Evolutionary conservation across 73 alveolate species (phyloP).

Genomic region (Paramecium sonneborni): DNA sequence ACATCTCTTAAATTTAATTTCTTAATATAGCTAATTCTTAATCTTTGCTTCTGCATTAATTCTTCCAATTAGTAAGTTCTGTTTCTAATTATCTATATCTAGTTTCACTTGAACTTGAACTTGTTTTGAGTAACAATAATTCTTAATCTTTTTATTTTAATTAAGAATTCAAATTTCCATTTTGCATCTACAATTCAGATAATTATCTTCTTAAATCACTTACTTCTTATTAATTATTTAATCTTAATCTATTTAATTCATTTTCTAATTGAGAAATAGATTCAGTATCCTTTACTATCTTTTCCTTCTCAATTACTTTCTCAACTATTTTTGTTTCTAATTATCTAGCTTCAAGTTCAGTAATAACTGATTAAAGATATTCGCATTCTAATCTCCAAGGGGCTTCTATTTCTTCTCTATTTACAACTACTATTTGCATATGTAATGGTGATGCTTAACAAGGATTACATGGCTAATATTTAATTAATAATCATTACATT

Average conservation of each 20-base stretch:
- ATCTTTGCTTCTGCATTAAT: not conserved
- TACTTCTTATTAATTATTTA: not conserved
- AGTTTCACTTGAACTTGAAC: conserved; percentile 23
- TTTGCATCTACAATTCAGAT: not conserved
- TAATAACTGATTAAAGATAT: conserved; percentile 31
- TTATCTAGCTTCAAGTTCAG: conserved; percentile 21
- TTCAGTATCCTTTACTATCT: conserved; percentile 36
- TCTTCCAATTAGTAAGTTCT: conserved; percentile 13
- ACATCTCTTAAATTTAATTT: not conserved
- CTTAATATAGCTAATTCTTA: not conserved
- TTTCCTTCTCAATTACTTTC: conserved; percentile 28
- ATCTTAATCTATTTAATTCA: conserved; percentile 1
- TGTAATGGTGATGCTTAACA: conserved; percentile 31
- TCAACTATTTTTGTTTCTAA: conserved; percentile 15
- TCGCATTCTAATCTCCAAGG: conserved; percentile 56
- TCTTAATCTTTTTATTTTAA: conserved; percentile 5
- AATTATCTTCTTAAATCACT: conserved; percentile 11
- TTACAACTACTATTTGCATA: conserved; percentile 11
- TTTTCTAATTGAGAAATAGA: not conserved
- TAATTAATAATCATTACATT: not conserved
- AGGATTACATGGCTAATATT: conserved; percentile 46
- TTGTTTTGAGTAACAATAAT: not conserved
- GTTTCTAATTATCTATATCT: not conserved
- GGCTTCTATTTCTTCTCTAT: conserved; percentile 48
- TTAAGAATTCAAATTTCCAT: not conserved